Conservation (phyloP, 805 yeast species). For the Saccharomycopsis capsularis region DNA sequence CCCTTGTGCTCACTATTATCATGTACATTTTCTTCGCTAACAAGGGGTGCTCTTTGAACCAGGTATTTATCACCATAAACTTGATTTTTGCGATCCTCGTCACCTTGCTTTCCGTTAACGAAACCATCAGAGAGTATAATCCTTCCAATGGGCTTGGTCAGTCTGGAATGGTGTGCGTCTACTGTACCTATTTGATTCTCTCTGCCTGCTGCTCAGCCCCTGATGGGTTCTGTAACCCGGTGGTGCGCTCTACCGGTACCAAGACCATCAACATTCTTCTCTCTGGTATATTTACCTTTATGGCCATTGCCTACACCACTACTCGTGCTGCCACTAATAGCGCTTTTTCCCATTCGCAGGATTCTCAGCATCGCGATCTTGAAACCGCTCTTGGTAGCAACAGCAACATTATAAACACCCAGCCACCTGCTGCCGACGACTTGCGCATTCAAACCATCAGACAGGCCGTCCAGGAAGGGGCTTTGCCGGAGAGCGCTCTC, state of each 20-base stretch:
- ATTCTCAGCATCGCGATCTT: conserved; percentile 25
- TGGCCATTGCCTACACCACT: conserved; percentile 95
- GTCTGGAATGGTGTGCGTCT: conserved; percentile 89
- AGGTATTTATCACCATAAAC: conserved; percentile 77
- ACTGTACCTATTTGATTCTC: conserved; percentile 85
- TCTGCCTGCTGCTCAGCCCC: conserved; percentile 96
- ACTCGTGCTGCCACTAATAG: conserved; percentile 91
- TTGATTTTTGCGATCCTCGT: conserved; percentile 56
- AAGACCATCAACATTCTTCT: conserved; percentile 79
- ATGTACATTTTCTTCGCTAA: conserved; percentile 83
- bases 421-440: conserved; percentile 55
- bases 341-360: conserved; percentile 41
- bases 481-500: conserved; percentile 87
- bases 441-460: conserved; percentile 82
- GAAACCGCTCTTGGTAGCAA: conserved; percentile 40
- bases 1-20: conserved; percentile 62
- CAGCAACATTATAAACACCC: conserved; percentile 34
- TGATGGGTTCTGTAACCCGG: conserved; percentile 92
- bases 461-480: conserved; percentile 95
- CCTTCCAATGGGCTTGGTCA: conserved; percentile 97
- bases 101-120: conserved; percentile 68
- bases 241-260: conserved; percentile 82
- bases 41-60: conserved; percentile 79
- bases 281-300: conserved; percentile 89
- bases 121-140: conserved; percentile 81